Evolutionary conservation across 2,329 filamentous ascomycete species (phyloP), one percentile per base, ranked within the genome.

Genomic region (Ophiostoma australiae): DNA sequence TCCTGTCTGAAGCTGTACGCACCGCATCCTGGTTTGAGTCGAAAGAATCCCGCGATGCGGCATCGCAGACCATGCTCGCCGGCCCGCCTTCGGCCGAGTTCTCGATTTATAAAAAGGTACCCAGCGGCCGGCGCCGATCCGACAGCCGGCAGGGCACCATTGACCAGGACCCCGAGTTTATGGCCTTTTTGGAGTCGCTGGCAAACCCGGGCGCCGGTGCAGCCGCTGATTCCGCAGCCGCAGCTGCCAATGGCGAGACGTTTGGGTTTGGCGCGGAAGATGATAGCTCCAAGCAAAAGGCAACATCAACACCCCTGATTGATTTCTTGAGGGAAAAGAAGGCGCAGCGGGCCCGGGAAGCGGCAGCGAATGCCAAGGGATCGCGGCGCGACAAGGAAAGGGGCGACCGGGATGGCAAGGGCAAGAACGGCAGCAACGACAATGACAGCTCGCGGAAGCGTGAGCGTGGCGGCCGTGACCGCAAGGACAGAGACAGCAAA

Each of bases 81-180:
- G 91, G 91, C 0, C 91, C 91, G 1, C 94, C 95, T 0, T 86
- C 86, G 5, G 83, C 97, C 68, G 94, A 97, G 77, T 92, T 92
- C 76, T 89, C 94, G 23, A 87, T 91, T 0, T 97, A 94, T 81
- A 92, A 92, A 75, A 94, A 94, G 76, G 87, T 93, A 1, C 93
- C 94, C 1, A 87, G 87, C 72, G 87, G 67, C 4, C n/a, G 85
- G 78, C 87, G 87, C 68, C 89, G 93, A 44, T 87, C 88, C 70
- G 95, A 99, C 82, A 88, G 89, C 70, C 89, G 94, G 17, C 92
- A 97, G 78, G 95, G 94, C 70, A 97, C 93, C 3, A 98, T 99
- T 75, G 95, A 99, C 76, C 93, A 97, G 78, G 95, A 99, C 77
- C 89, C 92, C 0, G 95, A 98, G 76, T 99, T 97, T 76, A 96